Base-by-base conservation (phyloP, 2,329 filamentous ascomycete species). In the Achaetomium macrosporum region DNA sequence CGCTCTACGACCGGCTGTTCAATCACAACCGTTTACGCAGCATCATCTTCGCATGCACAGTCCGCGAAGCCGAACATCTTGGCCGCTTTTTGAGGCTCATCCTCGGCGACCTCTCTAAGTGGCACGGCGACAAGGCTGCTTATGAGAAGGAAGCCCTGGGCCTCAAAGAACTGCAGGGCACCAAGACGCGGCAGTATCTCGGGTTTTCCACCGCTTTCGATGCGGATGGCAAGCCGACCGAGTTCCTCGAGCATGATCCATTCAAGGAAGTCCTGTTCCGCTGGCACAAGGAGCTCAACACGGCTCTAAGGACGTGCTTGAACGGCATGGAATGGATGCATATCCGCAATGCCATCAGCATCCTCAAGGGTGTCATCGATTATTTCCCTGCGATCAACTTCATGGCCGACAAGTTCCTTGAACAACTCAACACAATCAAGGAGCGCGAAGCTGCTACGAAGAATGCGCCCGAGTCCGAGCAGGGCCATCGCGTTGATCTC, bases 291-390 rank as follows among this genome's bases (percentile, higher is more conserved):
- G 83, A 87, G 58, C 73, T 99, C 41, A 87, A 87, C 62, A 81
- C 75, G 46, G 89, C 92, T 2, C 74, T 99, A 50, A 91, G 90
- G 66, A 79, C 80, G 36, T 96, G 92, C 66, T 77, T 99, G 43
- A 82, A 83, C 16, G 85, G 86, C 29, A 84, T 82, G 31, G 92
- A 97, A 69, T 99, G 93, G 81, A 96, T 96, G 87, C 91, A 96
- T 68, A 95, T 97, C 66, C 85, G 92, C 51, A 99, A 99, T 66
- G 90, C 90, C 42, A 95, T 97, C 60, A 93, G 87, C 53, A 78
- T 97, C 4, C 76, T 99, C 54, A 95, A 93, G 66, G 79, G 82
- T 11, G 78, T 96, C 44, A 80, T 89, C 20, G 83, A 90, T 47
- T 79, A 84, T 63, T 99, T 96, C 76, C 95, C 93, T 4, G 86